Evolutionary conservation across 495 filamentous ascomycete genomes (phyloP).

Genomic region (Penicillium verhagenii): DNA sequence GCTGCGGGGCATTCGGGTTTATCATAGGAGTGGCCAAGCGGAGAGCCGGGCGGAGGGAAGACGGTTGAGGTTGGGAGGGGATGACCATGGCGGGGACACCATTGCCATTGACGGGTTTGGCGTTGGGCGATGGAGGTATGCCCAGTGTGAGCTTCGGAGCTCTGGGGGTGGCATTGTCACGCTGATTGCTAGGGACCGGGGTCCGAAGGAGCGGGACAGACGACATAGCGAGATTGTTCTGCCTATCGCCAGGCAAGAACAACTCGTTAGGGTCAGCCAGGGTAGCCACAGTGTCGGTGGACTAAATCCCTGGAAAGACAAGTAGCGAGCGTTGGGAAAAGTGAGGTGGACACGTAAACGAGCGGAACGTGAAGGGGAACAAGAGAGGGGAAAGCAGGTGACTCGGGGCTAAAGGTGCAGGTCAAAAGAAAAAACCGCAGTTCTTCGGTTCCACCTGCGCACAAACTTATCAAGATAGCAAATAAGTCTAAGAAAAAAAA

Average conservation of each 20-base stretch:
- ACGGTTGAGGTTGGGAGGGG: constrained; percentile 34
- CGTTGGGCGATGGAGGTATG: constrained; percentile 81
- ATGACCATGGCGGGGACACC: constrained; percentile 25
- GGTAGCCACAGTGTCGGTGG: constrained; percentile 42
- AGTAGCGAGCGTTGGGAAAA: constrained; percentile 11
- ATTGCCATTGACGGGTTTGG: constrained; percentile 59
- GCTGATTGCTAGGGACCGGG: constrained; percentile 72
- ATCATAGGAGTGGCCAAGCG: constrained; percentile 85
- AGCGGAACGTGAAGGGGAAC: not conserved
- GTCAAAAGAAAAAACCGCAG: not conserved
- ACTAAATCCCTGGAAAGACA: constrained; percentile 11
- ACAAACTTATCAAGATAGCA: not conserved
- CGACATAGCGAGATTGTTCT: constrained; percentile 65
- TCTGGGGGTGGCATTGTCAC: constrained; percentile 53
- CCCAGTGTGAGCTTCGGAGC: constrained; percentile 80
- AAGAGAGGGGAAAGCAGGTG: constrained; percentile 23
- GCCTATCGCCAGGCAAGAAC: constrained; percentile 48
- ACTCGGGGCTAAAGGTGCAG: constrained; percentile 15
- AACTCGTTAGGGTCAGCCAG: constrained; percentile 49
- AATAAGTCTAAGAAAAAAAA: not conserved
- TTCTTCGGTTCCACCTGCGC: not conserved
- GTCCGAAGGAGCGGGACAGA: constrained; percentile 81
- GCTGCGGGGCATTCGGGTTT: constrained; percentile 59
- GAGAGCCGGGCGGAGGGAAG: constrained; percentile 56
- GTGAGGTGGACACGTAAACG: not conserved